These are phyloP conservation scores for Vigna nakashimae DNA, from an alignment of 306 rosid species.

Conservation along the genomic window DNA sequence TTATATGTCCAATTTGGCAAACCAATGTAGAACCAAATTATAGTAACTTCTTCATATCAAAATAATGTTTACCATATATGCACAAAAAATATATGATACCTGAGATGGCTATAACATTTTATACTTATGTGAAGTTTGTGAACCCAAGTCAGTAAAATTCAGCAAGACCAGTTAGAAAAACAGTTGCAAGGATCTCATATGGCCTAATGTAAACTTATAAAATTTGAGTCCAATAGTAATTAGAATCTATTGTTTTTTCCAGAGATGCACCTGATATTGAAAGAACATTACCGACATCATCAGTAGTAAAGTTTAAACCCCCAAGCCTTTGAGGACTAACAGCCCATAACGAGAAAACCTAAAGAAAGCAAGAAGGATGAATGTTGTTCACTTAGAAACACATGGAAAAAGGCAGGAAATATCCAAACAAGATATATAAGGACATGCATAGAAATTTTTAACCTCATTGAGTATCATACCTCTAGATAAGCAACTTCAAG, in stretches of 20 bases:
- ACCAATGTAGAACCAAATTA: too few relatives aligned
- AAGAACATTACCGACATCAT: conserved; percentile 75
- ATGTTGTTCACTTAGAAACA: neutral
- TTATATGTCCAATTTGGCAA: too few relatives aligned
- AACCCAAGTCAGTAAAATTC: neutral
- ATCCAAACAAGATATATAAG: neutral
- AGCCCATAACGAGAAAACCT: conserved; percentile 93
- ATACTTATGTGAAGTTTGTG: neutral
- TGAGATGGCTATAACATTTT: neutral
- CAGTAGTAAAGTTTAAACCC: conserved; percentile 69
- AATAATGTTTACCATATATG: too few relatives aligned
- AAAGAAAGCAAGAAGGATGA: neutral
- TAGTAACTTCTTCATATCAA: too few relatives aligned
- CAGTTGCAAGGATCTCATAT: neutral
- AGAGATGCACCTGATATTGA: conserved; percentile 64
- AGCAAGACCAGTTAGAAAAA: neutral
- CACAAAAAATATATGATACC: too few relatives aligned
- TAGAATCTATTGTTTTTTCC: neutral
- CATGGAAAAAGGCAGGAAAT: too few relatives aligned
- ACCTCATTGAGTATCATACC: conserved; percentile 54
- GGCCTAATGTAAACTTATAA: neutral
- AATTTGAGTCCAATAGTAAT: neutral
- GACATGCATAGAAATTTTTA: neutral
- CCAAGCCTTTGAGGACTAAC: conserved; percentile 68
- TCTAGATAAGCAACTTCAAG: too few relatives aligned